Base-by-base conservation (phyloP, 2,329 filamentous ascomycete species). In the Chrysosporium keratinophilum region DNA sequence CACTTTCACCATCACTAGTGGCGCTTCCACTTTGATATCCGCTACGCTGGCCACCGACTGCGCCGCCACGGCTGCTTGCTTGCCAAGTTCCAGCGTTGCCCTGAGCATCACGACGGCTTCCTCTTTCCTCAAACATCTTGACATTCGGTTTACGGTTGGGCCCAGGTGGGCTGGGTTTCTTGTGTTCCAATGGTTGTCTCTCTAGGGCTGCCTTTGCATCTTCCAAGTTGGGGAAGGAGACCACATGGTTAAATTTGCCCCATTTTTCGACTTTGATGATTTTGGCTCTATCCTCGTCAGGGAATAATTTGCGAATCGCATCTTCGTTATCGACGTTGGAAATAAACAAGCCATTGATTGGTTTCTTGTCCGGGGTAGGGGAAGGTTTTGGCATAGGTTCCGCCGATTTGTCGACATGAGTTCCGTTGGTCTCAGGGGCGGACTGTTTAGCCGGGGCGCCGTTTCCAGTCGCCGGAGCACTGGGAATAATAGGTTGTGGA, bases 1-100 rank as follows among this genome's bases (percentile, higher is more conserved):
- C 84, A 59, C 77, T 76, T 64, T 89, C 87, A 61, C 84, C 87
- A 65, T 85, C 83, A 56, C 84, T 90, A 55, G 58, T 56, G 11
- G 87, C 88, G 51, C 83, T 87, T 53, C 85, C 87, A 65, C 88
- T 94, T 62, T 88, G 84, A 74, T 95, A 95, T 56, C 88, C 88
- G 61, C 85, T 86, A 54, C 79, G 79, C 59, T 76, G 76, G 28
- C 74, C 73, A 47, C 82, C 81, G 51, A 76, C 83, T 35, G 82
- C 80, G 52, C 82, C 82, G 50, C 82, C 82, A 46, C 86, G 81
- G 61, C 67, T 79, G 64, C 71, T 74, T 46, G 64, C 64, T 60
- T 77, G 74, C 79, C 79, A 83, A 45, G 71, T 76, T 28, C 78
- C 79, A 28, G 78, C 78, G 56, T 68, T 71, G 47, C 78, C 71